Percentiles rank a stretch among this genome's conserved stretches.
phyloP scores from a whole-genome alignment of 2,329 filamentous ascomycete genomes.

The Aspergillus hiratsukae region DNA sequence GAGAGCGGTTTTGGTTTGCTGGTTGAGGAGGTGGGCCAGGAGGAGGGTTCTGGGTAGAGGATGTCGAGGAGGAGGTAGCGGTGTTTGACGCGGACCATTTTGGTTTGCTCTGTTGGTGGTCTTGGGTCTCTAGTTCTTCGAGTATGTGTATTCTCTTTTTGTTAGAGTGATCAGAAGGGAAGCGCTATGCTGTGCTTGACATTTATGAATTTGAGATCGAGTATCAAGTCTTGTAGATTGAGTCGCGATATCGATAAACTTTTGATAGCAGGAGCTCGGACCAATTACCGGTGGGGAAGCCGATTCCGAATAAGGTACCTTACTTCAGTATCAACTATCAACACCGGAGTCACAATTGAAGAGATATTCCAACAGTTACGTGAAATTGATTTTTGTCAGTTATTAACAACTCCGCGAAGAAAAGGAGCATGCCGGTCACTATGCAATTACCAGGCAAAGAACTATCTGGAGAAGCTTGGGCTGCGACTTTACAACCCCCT shows the following conservation, averaged over 20 bases:
- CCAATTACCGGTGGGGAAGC: background rate
- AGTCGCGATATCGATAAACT: background rate
- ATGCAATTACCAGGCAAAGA: background rate
- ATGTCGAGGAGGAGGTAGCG: slow-evolving; percentile 94
- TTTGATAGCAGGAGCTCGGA: background rate
- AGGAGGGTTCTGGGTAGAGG: slow-evolving; percentile 65
- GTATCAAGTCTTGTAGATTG: background rate
- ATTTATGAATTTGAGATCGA: background rate
- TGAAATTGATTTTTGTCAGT: background rate
- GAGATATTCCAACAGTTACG: background rate
- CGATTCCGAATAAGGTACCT: too few relatives aligned
- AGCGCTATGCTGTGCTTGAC: background rate
- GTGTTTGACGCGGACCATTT: slow-evolving; percentile 94
- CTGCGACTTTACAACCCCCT: background rate
- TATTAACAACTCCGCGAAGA: too few relatives aligned
- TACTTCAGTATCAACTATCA: background rate
- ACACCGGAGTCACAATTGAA: background rate
- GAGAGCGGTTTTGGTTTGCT: slow-evolving; percentile 25
- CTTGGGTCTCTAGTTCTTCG: background rate
- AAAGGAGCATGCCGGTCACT: too few relatives aligned
- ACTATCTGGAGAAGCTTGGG: background rate
- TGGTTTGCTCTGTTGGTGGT: slow-evolving; percentile 12
- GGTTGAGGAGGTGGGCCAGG: slow-evolving; percentile 33
- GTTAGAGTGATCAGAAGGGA: background rate
- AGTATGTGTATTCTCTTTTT: background rate